phyloP scores from a whole-genome alignment of 352 stramenopile species.

The Phytophthora pluvialis region DNA sequence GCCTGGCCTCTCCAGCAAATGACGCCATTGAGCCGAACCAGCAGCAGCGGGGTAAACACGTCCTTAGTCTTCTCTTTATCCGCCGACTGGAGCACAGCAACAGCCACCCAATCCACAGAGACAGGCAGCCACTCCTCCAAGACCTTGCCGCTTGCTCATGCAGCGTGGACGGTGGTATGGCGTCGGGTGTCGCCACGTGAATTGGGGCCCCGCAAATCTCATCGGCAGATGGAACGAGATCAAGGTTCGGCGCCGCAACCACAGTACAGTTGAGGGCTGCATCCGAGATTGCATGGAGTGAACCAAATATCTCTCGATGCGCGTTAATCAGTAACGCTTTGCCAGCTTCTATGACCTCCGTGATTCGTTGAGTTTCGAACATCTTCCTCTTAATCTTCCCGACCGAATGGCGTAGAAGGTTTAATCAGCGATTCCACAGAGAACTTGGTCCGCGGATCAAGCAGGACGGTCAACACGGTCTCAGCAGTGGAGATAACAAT shows the following conservation, averaged over 20 bases:
- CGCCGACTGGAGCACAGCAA: neutral
- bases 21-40: neutral
- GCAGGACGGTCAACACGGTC: neutral
- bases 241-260: neutral
- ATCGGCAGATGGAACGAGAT: neutral
- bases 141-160: neutral
- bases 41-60: neutral
- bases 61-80: neutral
- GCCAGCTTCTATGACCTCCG: neutral
- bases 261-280: too few relatives aligned
- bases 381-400: neutral
- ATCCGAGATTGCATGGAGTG: too few relatives aligned
- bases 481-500: neutral
- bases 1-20: neutral
- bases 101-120: neutral
- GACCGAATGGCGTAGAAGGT: neutral
- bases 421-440: neutral
- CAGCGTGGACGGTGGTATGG: neutral
- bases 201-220: neutral
- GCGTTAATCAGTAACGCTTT: neutral
- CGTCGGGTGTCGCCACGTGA: neutral
- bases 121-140: neutral
- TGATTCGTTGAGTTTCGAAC: neutral
- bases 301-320: neutral
- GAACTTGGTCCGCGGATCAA: slow-evolving; percentile 5